Conservation (phyloP, 73 alveolate species). For the Uronychia binucleata region DNA sequence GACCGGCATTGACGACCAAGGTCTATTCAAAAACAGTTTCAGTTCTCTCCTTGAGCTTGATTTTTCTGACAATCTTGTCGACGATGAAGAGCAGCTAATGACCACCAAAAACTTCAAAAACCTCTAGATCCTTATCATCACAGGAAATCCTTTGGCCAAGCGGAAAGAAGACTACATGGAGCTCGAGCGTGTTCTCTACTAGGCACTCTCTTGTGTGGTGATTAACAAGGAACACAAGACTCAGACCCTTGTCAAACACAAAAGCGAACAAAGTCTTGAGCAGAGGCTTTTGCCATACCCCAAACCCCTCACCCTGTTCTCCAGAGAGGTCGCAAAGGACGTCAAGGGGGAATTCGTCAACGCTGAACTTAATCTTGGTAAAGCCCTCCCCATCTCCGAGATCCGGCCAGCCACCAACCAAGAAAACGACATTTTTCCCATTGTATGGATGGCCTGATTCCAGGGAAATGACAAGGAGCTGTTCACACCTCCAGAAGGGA, state of each 20-base stretch:
- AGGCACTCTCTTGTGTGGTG: slow-evolving; percentile 30
- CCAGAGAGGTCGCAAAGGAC: slow-evolving; percentile 45
- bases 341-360: slow-evolving; percentile 45
- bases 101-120: slow-evolving; percentile 23
- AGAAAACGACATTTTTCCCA: slow-evolving; percentile 46
- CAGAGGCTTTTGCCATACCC: slow-evolving; percentile 37
- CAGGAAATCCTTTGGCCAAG: slow-evolving; percentile 54
- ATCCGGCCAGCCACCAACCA: slow-evolving; percentile 40
- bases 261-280: not conserved
- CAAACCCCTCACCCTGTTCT: slow-evolving; percentile 39
- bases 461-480: slow-evolving; percentile 31
- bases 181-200: slow-evolving; percentile 30
- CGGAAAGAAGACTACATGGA: not conserved
- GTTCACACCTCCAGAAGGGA: slow-evolving; percentile 42
- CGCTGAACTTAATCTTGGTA: slow-evolving; percentile 46
- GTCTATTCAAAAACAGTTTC: slow-evolving; percentile 1
- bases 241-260: not conserved
- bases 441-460: too few relatives aligned
- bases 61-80: slow-evolving; percentile 31
- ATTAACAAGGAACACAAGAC: slow-evolving; percentile 14
- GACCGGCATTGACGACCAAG: slow-evolving; percentile 48
- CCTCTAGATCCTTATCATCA: slow-evolving; percentile 21
- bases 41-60: slow-evolving; percentile 45
- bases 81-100: slow-evolving; percentile 35
- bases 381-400: slow-evolving; percentile 34